These are phyloP conservation scores for Neotropicomus parvogracilis DNA, from an alignment of 1,284 basidiomycete genomes.

Conservation along the genomic window DNA sequence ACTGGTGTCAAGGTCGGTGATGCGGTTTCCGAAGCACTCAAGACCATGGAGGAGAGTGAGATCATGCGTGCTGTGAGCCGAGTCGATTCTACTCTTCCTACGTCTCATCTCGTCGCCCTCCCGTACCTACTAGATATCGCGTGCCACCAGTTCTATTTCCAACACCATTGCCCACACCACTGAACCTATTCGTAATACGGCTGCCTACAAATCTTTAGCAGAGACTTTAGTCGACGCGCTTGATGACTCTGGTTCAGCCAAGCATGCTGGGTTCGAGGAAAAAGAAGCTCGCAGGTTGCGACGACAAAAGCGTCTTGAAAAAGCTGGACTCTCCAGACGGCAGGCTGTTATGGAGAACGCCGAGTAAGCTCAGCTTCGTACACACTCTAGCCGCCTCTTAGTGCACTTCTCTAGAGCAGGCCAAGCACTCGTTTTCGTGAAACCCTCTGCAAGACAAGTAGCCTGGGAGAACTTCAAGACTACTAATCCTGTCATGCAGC, in stretches of 20 bases:
- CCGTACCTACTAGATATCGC: constrained; percentile 55
- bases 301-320: constrained; percentile 72
- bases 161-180: constrained; percentile 79
- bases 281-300: constrained; percentile 80
- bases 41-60: constrained; percentile 91
- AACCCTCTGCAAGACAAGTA: constrained; percentile 73
- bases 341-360: constrained; percentile 65
- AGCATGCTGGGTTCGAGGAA: constrained; percentile 93
- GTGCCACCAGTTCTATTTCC: constrained; percentile 76
- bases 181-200: constrained; percentile 92
- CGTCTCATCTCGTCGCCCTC: neutral
- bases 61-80: constrained; percentile 75
- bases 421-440: constrained; percentile 77
- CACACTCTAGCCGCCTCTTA: constrained; percentile 1
- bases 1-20: constrained; percentile 91
- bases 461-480: constrained; percentile 74
- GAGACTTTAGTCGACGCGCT: constrained; percentile 90
- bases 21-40: constrained; percentile 87
- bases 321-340: constrained; percentile 72
- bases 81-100: neutral
- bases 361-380: constrained; percentile 56
- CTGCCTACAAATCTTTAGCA: constrained; percentile 89
- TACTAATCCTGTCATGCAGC: constrained; percentile 68
- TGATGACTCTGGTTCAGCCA: constrained; percentile 89
- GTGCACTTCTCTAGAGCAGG: constrained; percentile 61